Evolutionary conservation across 2,329 filamentous ascomycete species (phyloP).

Genomic region (Penicillium sp.): DNA sequence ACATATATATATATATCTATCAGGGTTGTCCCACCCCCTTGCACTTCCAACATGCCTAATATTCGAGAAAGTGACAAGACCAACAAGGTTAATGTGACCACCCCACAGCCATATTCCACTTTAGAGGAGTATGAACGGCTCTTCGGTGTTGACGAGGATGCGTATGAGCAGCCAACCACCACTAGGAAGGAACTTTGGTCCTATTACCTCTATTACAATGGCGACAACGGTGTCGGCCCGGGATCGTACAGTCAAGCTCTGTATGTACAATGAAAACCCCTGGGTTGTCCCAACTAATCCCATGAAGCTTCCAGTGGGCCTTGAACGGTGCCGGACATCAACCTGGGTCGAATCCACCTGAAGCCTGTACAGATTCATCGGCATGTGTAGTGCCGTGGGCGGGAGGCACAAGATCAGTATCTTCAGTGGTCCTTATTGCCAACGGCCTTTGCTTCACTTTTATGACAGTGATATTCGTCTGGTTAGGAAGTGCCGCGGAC

Average conservation of each 20-base stretch:
- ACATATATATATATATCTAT: background rate
- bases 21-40: background rate
- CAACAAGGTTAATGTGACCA: constrained; percentile 9
- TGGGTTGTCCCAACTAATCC: background rate
- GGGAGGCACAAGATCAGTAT: constrained; percentile 30
- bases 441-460: constrained; percentile 38
- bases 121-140: constrained; percentile 29
- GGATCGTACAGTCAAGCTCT: constrained; percentile 36
- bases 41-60: background rate
- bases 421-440: constrained; percentile 36
- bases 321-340: constrained; percentile 34
- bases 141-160: constrained; percentile 32
- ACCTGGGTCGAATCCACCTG: constrained; percentile 27
- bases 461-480: constrained; percentile 39
- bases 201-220: constrained; percentile 41
- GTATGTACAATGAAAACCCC: constrained; percentile 13
- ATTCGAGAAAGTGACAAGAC: constrained; percentile 4
- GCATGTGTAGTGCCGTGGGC: constrained; percentile 37
- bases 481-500: constrained; percentile 37
- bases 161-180: constrained; percentile 34
- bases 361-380: constrained; percentile 26
- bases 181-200: constrained; percentile 37
- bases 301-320: constrained; percentile 34
- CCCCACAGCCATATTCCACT: constrained; percentile 10
- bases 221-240: constrained; percentile 39